These are phyloP conservation scores for Tulasnella sp. DNA, from an alignment of 768 basidiomycete genomes.

Conservation along the genomic window DNA sequence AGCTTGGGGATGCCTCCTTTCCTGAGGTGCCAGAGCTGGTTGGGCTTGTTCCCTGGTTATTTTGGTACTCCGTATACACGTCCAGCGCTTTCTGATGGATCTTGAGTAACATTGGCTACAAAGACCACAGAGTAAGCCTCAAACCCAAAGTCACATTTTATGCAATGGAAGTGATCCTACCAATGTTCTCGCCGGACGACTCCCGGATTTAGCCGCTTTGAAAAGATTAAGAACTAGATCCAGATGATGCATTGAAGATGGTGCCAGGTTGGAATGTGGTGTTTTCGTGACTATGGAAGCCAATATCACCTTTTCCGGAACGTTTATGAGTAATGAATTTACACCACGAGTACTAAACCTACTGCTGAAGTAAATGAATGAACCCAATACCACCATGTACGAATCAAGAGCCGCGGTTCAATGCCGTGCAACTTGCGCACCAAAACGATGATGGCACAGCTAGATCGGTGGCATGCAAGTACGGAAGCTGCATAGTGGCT, in stretches of 20 bases:
- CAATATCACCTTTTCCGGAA: conserved; percentile 46
- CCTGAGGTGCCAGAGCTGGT: background rate
- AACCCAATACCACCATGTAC: background rate
- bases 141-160: background rate
- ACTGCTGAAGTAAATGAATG: conserved; percentile 5
- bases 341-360: background rate
- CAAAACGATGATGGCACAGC: conserved; percentile 42
- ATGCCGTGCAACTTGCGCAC: conserved; percentile 30
- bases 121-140: too few species aligned
- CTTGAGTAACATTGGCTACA: conserved; percentile 15
- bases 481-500: conserved; percentile 55
- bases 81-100: conserved; percentile 12
- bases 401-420: conserved; percentile 2
- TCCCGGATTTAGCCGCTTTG: conserved; percentile 11
- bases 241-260: conserved; percentile 55
- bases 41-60: background rate
- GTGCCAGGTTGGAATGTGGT: conserved; percentile 56
- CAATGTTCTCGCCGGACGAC: conserved; percentile 11
- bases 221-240: conserved; percentile 23
- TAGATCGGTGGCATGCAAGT: conserved; percentile 29
- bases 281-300: conserved; percentile 66
- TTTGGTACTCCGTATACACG: conserved; percentile 8
- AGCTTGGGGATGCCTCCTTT: background rate
- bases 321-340: background rate
- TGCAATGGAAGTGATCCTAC: background rate